A percentile compares a stretch with the other conserved stretches of the same genome.
These are phyloP conservation scores for Rosa rugosa DNA, from an alignment of 306 rosid genomes.

Conservation along the genomic window DNA sequence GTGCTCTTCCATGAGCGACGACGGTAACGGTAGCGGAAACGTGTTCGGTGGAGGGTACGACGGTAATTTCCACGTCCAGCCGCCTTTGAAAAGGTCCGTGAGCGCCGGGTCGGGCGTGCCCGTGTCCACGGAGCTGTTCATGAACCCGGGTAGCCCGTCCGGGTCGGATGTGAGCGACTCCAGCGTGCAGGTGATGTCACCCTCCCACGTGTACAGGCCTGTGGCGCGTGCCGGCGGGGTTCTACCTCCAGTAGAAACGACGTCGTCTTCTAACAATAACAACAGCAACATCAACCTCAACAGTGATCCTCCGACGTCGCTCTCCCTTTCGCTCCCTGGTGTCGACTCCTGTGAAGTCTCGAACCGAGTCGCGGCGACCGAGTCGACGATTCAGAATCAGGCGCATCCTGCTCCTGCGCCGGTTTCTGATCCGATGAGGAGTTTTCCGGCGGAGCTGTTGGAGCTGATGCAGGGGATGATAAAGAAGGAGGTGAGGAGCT, in stretches of 20 bases:
- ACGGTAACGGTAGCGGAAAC: slow-evolving; percentile 3
- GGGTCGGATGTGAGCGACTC: slow-evolving; percentile 94
- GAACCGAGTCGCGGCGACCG: slow-evolving; percentile 16
- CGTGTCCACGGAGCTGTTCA: slow-evolving; percentile 53
- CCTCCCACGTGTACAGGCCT: slow-evolving; percentile 62
- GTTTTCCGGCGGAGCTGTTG: slow-evolving; percentile 45
- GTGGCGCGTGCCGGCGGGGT: slow-evolving; percentile 65
- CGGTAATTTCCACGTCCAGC: background rate
- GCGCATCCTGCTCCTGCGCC: slow-evolving; percentile 2
- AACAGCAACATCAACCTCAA: background rate
- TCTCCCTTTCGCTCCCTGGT: slow-evolving; percentile 78
- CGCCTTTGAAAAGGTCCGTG: slow-evolving; percentile 70
- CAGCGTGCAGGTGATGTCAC: slow-evolving; percentile 49
- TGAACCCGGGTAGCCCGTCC: slow-evolving; percentile 78
- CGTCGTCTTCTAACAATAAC: slow-evolving; percentile 40
- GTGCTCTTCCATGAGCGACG: slow-evolving; percentile 47
- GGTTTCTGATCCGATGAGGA: slow-evolving; percentile 1
- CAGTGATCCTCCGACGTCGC: slow-evolving; percentile 75
- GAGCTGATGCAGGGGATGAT: slow-evolving; percentile 97
- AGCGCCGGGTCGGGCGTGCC: slow-evolving; percentile 81
- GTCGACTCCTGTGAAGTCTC: slow-evolving; percentile 38
- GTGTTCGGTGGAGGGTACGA: slow-evolving; percentile 1
- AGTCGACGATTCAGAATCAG: background rate
- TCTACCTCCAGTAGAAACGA: slow-evolving; percentile 60
- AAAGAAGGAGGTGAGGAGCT: slow-evolving; percentile 77